Evolutionary conservation across 495 filamentous ascomycete species (phyloP).

Genomic region (Penicillium maclennaniae): DNA sequence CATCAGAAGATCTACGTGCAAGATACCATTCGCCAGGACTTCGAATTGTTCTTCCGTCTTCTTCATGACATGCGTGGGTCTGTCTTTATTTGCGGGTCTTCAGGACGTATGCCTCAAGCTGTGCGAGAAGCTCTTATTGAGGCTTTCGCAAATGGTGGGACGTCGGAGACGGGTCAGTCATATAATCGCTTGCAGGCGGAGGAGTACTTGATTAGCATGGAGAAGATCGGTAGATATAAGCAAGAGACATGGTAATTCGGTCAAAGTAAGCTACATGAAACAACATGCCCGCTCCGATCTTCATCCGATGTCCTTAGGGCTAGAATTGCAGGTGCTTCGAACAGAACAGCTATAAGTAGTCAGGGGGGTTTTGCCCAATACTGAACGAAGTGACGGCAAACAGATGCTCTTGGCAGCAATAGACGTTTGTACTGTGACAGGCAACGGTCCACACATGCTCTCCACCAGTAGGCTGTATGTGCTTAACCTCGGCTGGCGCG

Average conservation of each 20-base stretch:
- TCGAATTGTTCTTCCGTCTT: slow-evolving; percentile 51
- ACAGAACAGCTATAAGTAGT: background rate
- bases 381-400: background rate
- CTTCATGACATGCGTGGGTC: slow-evolving; percentile 52
- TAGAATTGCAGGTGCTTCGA: background rate
- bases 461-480: slow-evolving; percentile 12
- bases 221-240: slow-evolving; percentile 66
- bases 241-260: slow-evolving; percentile 72
- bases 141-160: slow-evolving; percentile 49
- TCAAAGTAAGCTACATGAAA: background rate
- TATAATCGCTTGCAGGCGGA: slow-evolving; percentile 51
- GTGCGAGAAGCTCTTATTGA: slow-evolving; percentile 79
- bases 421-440: too few species aligned
- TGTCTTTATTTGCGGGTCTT: slow-evolving; percentile 79
- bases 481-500: slow-evolving; percentile 39
- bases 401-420: too few species aligned
- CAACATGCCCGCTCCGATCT: background rate
- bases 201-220: slow-evolving; percentile 55
- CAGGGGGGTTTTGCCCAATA: background rate
- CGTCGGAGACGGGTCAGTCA: slow-evolving; percentile 17
- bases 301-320: background rate
- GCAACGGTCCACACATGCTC: too few species aligned
- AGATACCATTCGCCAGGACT: slow-evolving; percentile 65
- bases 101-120: slow-evolving; percentile 82
- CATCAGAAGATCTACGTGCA: slow-evolving; percentile 84